These are phyloP conservation scores for Melampsora americana DNA, from an alignment of 1,284 basidiomycete species.

Conservation along the genomic window DNA sequence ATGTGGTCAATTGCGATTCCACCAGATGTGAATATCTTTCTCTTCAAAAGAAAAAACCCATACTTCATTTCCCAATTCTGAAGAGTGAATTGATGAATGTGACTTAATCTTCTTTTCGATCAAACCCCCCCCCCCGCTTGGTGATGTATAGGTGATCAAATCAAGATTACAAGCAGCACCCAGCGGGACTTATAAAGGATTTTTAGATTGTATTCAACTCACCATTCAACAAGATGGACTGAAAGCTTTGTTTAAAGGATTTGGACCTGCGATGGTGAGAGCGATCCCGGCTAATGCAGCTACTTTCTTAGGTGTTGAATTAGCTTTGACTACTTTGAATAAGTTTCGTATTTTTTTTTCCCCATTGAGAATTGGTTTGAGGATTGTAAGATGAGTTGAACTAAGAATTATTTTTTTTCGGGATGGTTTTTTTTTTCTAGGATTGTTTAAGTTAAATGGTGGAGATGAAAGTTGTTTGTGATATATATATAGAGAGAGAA, in stretches of 20 bases:
- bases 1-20: slow-evolving; percentile 98
- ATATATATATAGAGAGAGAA: too few relatives aligned
- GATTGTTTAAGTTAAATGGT: too few relatives aligned
- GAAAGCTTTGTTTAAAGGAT: slow-evolving; percentile 89
- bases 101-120: too few relatives aligned
- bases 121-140: too few relatives aligned
- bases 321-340: slow-evolving; percentile 35
- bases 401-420: too few relatives aligned
- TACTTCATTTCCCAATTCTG: background rate
- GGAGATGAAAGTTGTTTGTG: too few relatives aligned
- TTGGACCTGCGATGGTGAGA: slow-evolving; percentile 79
- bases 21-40: slow-evolving; percentile 73
- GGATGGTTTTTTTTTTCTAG: too few relatives aligned
- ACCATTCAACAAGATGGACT: slow-evolving; percentile 88
- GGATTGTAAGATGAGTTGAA: too few relatives aligned
- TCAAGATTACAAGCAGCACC: slow-evolving; percentile 96
- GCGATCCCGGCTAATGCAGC: slow-evolving; percentile 92
- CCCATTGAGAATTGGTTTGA: too few relatives aligned
- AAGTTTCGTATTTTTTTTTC: slow-evolving; percentile 32
- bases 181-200: slow-evolving; percentile 87
- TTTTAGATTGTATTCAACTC: slow-evolving; percentile 87
- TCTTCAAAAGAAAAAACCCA: too few relatives aligned
- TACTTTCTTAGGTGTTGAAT: slow-evolving; percentile 71
- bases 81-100: background rate
- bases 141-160: slow-evolving; percentile 67